Evolutionary conservation across 371 early-diverging fungal genomes (phyloP), one percentile per base, ranked within the genome.

Genomic region (Mucor indicus): DNA sequence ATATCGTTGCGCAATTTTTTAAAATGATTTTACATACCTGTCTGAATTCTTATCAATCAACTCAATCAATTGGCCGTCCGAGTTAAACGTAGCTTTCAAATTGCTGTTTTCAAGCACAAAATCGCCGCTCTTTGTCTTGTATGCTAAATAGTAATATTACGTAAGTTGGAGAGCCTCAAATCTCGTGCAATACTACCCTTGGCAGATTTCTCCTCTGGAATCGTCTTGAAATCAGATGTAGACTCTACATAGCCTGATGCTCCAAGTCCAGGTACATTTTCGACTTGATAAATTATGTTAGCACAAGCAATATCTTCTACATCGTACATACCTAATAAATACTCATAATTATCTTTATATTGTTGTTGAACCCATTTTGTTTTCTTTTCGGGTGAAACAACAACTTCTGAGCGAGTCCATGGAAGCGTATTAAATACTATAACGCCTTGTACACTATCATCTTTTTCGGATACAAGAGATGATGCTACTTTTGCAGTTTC

Each of bases 371-470:
- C 22, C 72, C 65, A 69, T 9, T 27, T 48, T 5, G 60, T 60
- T 13, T 44, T 35, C 20, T 52, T 52, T 43, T 55, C 54, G 6
- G 85, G 85, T 0, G 89, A 76, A 8, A 80, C 74, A 2, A 94
- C 58, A 13, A 94, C 75, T 25, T 85, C 84, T 0, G 79, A 66
- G 12, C 93, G 81, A 20, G 59, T 37, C 95, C 96, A 96, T 7
- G 81, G 72, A 2, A 91, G 77, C 1, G 92, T 81, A 71, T 95
- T 96, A 60, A 93, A 84, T 1, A 85, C 81, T 16, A 84, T 55
- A 10, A 87, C 48, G 8, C 73, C 76, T 57, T 55, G 44, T 16
- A 36, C 11, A 17, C 39, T 15, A 9, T 48, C 2, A 16, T n/a
- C n/a, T 4, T 38, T 19, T 24, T 40, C 29, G 17, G 24, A 19